Percentiles rank a stretch among this genome's conserved stretches.
Evolutionary conservation across 2,329 filamentous ascomycete genomes (phyloP).

Genomic region (Geosmithia putterillii): DNA sequence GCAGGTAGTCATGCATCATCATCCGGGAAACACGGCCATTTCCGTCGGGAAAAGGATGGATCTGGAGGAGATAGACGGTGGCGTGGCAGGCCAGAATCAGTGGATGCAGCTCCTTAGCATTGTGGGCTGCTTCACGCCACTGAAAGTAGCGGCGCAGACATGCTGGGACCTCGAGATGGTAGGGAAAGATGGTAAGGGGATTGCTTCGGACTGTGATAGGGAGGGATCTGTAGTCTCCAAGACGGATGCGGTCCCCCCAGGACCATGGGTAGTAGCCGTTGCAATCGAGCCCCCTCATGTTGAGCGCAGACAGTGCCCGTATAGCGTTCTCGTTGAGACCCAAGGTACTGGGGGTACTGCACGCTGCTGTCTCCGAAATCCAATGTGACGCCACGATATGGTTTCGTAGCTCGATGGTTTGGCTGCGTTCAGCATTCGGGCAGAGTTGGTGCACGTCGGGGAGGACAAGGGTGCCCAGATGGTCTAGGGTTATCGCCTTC

Average conservation of each 20-base stretch:
- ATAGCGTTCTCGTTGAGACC: conserved; percentile 7
- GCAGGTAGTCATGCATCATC: conserved; percentile 11
- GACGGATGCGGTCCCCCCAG: conserved; percentile 6
- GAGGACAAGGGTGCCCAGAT: conserved; percentile 1
- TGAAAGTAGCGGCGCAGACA: conserved; percentile 5
- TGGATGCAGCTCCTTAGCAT: conserved; percentile 7
- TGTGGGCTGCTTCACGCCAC: conserved; percentile 8
- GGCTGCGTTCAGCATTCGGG: neutral
- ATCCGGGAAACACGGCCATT: conserved; percentile 9
- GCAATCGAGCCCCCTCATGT: conserved; percentile 6
- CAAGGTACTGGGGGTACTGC: conserved; percentile 4
- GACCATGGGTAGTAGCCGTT: conserved; percentile 4
- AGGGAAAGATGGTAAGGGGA: conserved; percentile 9
- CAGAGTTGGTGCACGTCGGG: neutral
- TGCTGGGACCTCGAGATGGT: conserved; percentile 8
- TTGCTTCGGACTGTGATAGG: conserved; percentile 8
- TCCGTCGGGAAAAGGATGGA: conserved; percentile 11
- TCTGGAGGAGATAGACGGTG: conserved; percentile 6
- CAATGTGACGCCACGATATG: conserved; percentile 10
- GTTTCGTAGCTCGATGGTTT: conserved; percentile 8
- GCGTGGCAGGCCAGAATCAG: conserved; percentile 9
- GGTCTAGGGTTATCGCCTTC: neutral
- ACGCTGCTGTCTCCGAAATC: conserved; percentile 6
- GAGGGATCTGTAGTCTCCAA: conserved; percentile 7
- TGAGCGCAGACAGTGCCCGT: conserved; percentile 3